Evolutionary conservation across 306 rosid genomes (phyloP), one percentile per base, ranked within the genome.

Genomic region (Cicer bijugum): DNA sequence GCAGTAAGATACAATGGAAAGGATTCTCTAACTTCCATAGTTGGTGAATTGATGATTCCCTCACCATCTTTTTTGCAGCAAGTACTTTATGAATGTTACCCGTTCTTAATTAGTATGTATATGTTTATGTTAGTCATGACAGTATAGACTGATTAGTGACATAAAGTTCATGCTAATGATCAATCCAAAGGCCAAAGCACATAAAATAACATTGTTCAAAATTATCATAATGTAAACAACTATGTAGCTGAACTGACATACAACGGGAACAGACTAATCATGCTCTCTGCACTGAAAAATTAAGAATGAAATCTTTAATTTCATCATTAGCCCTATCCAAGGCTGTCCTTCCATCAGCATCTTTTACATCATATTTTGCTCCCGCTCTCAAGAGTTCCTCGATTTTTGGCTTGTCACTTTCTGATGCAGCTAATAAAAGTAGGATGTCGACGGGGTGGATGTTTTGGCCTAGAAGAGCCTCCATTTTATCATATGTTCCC

Each of bases 321-420:
- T 91, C 96, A 20, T 80, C 85, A 40, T 19, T 82, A 9, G 96
- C 97, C 64, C 91, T 82, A 12, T 94, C 97, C 63, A 91, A 58
- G 1, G 97, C 97, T 0, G 97, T 94, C 16, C 90, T 56, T 6
- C 96, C 99, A 71, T 89, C 96, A 6, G 68, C 85, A 55, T 94
- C 97, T 77, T 82, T 85, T 16, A 91, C 83, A 19, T 78, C 81
- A 62, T 82, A 89, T 12, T 69, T 91, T 53, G 96, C 99, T 62
- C 99, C 99, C 2, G 99, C 99, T 84, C 86, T 83, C 80, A 94
- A 67, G 20, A 94, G 85, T 79, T 94, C 99, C 82, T 94, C 99
- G n/a, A 94, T 77, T 75, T 94, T 91, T 0, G 99, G 99, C 70
- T 70, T 79, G 88, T 94, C 99, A 6, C 95, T 93, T 83, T 94